A percentile compares a stretch with the other conserved stretches of the same genome.
Conservation (phyloP, 495 filamentous ascomycete species). For the Penicillium goetzii region DNA sequence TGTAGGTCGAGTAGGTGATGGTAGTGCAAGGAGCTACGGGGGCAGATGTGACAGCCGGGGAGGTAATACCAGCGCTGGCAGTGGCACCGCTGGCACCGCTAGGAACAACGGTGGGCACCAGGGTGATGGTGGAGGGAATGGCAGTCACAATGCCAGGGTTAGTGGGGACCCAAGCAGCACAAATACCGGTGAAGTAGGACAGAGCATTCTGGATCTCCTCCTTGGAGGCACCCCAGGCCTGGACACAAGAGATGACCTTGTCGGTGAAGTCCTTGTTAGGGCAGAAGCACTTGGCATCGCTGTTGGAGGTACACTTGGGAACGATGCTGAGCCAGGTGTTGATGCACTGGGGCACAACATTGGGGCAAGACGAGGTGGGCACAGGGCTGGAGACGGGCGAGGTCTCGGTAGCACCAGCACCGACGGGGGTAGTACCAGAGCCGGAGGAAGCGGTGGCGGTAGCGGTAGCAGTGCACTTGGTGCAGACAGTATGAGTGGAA, state of each 20-base stretch:
- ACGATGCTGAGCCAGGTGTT: conserved; percentile 82
- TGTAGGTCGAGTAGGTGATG: conserved; percentile 63
- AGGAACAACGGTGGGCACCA: conserved; percentile 46
- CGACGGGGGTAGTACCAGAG: conserved; percentile 5
- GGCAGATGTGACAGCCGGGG: conserved; percentile 37
- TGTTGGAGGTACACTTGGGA: conserved; percentile 80
- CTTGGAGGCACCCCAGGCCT: conserved; percentile 69
- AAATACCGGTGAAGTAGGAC: conserved; percentile 89
- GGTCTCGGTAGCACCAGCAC: conserved; percentile 20
- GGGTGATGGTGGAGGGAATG: conserved; percentile 64
- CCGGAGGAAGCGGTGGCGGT: conserved; percentile 9
- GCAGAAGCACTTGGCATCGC: conserved; percentile 86
- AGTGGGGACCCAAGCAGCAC: conserved; percentile 68
- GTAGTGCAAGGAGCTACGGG: conserved; percentile 60
- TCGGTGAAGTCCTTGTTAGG: conserved; percentile 72
- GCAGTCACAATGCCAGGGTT: conserved; percentile 88
- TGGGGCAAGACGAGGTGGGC: conserved; percentile 58
- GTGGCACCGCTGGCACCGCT: conserved; percentile 12
- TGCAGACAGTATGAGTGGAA: conserved; percentile 46
- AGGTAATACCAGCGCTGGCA: conserved; percentile 21
- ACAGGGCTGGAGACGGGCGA: conserved; percentile 27
- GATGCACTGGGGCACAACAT: conserved; percentile 81
- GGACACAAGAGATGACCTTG: conserved; percentile 81
- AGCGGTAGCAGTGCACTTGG: conserved; percentile 34
- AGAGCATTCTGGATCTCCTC: conserved; percentile 71